A percentile compares a stretch with the other conserved stretches of the same genome.
Conservation (phyloP, 2,329 filamentous ascomycete species). For the Colletotrichum euphorbiae region DNA sequence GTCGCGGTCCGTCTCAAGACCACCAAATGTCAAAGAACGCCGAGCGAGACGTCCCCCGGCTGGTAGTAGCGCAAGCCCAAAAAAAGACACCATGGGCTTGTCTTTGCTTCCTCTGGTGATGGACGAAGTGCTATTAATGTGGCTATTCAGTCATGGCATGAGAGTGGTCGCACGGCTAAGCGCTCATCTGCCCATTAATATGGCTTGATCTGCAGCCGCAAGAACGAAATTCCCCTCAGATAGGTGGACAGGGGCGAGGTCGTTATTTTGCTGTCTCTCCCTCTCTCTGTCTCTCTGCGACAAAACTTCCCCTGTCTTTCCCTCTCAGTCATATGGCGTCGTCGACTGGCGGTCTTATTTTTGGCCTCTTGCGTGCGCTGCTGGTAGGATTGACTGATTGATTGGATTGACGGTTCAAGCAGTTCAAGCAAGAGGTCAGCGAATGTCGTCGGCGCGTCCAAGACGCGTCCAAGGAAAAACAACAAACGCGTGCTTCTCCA, state of each 20-base stretch:
- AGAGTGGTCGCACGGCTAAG: conserved; percentile 31
- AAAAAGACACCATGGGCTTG: conserved; percentile 12
- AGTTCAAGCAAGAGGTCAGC: conserved; percentile 7
- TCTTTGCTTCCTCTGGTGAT: conserved; percentile 29
- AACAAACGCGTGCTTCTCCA: conserved; percentile 31
- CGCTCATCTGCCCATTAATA: conserved; percentile 29
- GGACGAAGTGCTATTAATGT: conserved; percentile 15
- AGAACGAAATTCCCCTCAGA: conserved; percentile 23
- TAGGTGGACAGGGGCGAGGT: not conserved
- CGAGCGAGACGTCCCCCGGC: conserved; percentile 1
- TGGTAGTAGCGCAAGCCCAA: conserved; percentile 5
- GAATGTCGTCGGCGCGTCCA: conserved; percentile 37
- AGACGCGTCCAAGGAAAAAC: conserved; percentile 32
- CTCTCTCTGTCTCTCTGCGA: conserved; percentile 25
- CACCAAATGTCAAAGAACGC: conserved; percentile 33
- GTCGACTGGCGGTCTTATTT: conserved; percentile 12
- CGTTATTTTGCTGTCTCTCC: not conserved
- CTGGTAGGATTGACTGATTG: conserved; percentile 11
- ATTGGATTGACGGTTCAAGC: conserved; percentile 7
- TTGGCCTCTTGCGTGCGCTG: conserved; percentile 28
- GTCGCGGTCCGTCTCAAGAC: conserved; percentile 26
- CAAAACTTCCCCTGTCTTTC: not conserved
- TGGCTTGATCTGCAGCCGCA: conserved; percentile 33
- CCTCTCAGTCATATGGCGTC: conserved; percentile 11
- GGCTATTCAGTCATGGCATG: conserved; percentile 10